These are phyloP conservation scores for Plasmodium fragile DNA, from an alignment of 169 alveolate genomes.

Conservation along the genomic window DNA sequence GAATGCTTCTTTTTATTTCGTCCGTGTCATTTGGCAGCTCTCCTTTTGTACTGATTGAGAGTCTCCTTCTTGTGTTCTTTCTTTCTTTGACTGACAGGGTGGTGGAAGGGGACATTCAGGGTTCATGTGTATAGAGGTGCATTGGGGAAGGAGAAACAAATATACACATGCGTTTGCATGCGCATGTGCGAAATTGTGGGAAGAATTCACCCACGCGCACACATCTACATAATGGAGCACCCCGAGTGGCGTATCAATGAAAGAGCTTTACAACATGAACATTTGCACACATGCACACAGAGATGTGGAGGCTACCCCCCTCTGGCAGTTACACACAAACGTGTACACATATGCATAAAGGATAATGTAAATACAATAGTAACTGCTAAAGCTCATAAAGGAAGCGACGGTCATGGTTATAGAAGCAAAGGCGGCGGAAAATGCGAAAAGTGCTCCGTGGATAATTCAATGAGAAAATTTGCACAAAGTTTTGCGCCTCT, in stretches of 20 bases:
- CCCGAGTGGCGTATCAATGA: background rate
- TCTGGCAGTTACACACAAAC: background rate
- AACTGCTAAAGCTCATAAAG: background rate
- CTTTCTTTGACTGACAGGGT: slow-evolving; percentile 19
- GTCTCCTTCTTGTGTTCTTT: slow-evolving; percentile 75
- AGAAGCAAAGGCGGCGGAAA: background rate
- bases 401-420: background rate
- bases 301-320: background rate
- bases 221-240: background rate
- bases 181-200: background rate
- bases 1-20: slow-evolving; percentile 70
- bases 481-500: background rate
- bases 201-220: background rate
- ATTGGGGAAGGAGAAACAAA: background rate
- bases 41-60: slow-evolving; percentile 55
- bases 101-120: background rate
- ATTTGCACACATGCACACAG: background rate
- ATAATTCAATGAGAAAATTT: background rate
- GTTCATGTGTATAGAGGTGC: background rate
- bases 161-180: background rate
- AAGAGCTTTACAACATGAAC: background rate
- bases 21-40: slow-evolving; percentile 52
- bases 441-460: background rate
- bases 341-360: background rate
- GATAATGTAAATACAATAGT: background rate